Base-by-base conservation (phyloP, 73 alveolate genomes). In the Uronychia binucleata region DNA sequence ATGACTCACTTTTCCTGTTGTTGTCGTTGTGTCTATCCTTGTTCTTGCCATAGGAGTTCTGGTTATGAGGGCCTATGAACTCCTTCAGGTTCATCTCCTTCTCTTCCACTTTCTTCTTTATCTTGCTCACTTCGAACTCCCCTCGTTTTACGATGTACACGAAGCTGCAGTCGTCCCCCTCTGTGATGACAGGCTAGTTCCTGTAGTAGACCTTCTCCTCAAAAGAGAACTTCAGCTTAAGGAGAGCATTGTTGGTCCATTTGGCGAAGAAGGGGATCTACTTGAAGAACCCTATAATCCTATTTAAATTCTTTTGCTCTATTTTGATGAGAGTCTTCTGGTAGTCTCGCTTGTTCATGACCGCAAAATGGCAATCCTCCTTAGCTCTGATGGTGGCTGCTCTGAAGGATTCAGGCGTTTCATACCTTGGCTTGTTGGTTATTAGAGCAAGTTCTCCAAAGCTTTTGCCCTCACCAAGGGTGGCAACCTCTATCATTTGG, bases 361-460 rank as follows among this genome's bases (percentile, higher is more conserved):
- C 86, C 26, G 91, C 96, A 57, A 91, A 91, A 59, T 86, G 91
- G 67, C 94, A 86, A 29, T 81, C 92, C n/a, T 75, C 81, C n/a
- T 46, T 59, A 27, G 93, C 88, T 57, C 87, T 57, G 31, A 91
- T 91, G 0, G 96, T 87, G 0, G 96, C 96, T 26, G 96, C 96
- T 75, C 96, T 81, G 19, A 11, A 46, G 19, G 67, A 19, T 74
- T 46, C 19, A 46, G 19, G 5, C 67, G n/a, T 46, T 46, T 46
- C 67, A 11, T 46, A 46, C 67, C 90, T 83, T 0, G 94, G 96
- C 59, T 93, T 91, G 33, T 90, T 87, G 29, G 78, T 87, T 0
- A 89, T 74, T 14, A 93, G 74, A 31, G 97, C 97, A 30, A 90
- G 82, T 57, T 93, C 97, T 34, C 97, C 97, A 80, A 93, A 93